phyloP scores from a whole-genome alignment of 2,329 filamentous ascomycete species.

The Diaporthe longicolla region DNA sequence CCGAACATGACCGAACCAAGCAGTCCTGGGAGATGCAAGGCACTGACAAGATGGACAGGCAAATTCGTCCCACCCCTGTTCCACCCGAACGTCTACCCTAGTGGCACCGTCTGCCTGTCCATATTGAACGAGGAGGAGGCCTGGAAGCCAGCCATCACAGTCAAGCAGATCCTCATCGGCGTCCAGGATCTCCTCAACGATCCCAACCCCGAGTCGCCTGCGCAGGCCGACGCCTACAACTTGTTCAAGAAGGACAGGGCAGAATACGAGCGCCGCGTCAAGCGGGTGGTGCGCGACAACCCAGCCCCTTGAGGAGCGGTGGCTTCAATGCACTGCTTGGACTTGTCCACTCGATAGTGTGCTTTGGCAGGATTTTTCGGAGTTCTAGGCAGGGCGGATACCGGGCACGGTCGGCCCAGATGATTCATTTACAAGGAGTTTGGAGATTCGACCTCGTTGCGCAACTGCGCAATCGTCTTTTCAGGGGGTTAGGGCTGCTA shows the following conservation, averaged over 20 bases:
- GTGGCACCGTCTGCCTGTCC: slow-evolving; percentile 95
- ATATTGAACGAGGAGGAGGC: slow-evolving; percentile 99
- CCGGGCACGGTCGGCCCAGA: slow-evolving; percentile 35
- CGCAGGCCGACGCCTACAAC: slow-evolving; percentile 97
- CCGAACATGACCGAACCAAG: slow-evolving; percentile 44
- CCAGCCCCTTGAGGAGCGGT: slow-evolving; percentile 72
- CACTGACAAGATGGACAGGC: slow-evolving; percentile 67
- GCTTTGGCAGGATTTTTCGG: slow-evolving; percentile 36
- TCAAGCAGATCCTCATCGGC: slow-evolving; percentile 96
- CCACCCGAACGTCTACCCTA: slow-evolving; percentile 98
- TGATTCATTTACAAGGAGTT: slow-evolving; percentile 41
- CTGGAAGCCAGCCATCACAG: slow-evolving; percentile 98
- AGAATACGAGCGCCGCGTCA: slow-evolving; percentile 91
- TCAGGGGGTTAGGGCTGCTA: not conserved
- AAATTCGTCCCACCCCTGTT: slow-evolving; percentile 97
- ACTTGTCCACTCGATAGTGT: slow-evolving; percentile 16
- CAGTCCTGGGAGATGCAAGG: not conserved
- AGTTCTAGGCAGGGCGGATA: slow-evolving; percentile 40
- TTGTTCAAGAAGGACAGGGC: slow-evolving; percentile 90
- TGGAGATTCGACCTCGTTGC: slow-evolving; percentile 32
- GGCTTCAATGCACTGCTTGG: not conserved
- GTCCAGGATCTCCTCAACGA: slow-evolving; percentile 97
- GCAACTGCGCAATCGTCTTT: slow-evolving; percentile 31
- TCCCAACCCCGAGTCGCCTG: slow-evolving; percentile 96
- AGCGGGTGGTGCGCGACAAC: slow-evolving; percentile 90